A percentile compares a stretch with the other conserved stretches of the same genome.
Evolutionary conservation across 768 basidiomycete species (phyloP).

Genomic region (Clathrus columnatus): DNA sequence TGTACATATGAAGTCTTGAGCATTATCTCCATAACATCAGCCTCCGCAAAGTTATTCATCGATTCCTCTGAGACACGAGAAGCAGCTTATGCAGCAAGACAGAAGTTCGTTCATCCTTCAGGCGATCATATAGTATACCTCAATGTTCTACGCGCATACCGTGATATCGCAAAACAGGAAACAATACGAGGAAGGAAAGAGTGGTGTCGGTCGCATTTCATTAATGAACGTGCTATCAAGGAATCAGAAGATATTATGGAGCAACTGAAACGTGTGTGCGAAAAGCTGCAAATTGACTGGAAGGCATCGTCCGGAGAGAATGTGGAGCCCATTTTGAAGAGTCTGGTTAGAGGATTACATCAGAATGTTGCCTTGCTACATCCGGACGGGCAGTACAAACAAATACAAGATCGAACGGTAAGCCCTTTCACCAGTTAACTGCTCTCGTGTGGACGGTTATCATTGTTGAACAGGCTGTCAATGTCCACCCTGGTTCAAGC

Average conservation of each 20-base stretch:
- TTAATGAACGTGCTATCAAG: conserved; percentile 73
- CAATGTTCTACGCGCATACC: conserved; percentile 76
- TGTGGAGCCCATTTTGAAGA: conserved; percentile 59
- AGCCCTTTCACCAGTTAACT: conserved; percentile 23
- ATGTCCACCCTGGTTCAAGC: conserved; percentile 86
- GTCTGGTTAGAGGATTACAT: conserved; percentile 67
- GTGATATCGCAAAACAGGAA: conserved; percentile 49
- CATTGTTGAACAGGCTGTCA: conserved; percentile 50
- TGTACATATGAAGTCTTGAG: conserved; percentile 77
- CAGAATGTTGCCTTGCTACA: conserved; percentile 80
- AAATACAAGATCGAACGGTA: conserved; percentile 62
- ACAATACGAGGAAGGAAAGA: conserved; percentile 41
- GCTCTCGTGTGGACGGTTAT: too few species aligned
- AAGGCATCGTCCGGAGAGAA: conserved; percentile 49
- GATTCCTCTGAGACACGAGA: conserved; percentile 73
- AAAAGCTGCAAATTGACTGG: conserved; percentile 52
- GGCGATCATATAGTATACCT: conserved; percentile 91
- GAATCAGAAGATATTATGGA: conserved; percentile 73
- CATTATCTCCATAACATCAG: conserved; percentile 75
- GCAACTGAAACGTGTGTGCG: conserved; percentile 65
- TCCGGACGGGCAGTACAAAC: conserved; percentile 83
- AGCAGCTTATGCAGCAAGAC: conserved; percentile 54
- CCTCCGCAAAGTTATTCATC: conserved; percentile 73
- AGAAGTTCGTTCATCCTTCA: conserved; percentile 70
- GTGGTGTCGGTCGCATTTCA: conserved; percentile 80